Evolutionary conservation across 345 rosid genomes (phyloP), one percentile per base, ranked within the genome.

Genomic region (Bruguiera parviflora): DNA sequence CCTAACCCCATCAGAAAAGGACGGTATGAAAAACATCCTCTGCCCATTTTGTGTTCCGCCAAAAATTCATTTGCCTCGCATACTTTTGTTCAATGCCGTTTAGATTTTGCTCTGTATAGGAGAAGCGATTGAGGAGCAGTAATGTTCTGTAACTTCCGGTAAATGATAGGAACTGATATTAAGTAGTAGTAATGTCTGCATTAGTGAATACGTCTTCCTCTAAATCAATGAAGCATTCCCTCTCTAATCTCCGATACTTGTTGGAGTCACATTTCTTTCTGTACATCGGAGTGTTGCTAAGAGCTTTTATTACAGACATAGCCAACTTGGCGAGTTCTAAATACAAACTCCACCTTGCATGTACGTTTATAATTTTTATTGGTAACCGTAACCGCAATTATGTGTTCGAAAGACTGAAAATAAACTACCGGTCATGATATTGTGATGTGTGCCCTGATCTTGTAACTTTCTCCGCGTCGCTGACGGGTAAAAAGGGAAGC

Each of bases 61-160:
- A 11, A 21, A 2, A 15, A 13, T 52, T 27, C 20, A 11, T 53
- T 68, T 37, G 13, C 18, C 51, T 43, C 18, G 20, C 15, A 13
- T 59, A 58, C 55, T 70, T 67, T 68, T 65, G 73, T 29, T 59
- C 55, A 64, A 53, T 65, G 77, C 66, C 66, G 35, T 71, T 31
- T 75, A 67, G 72, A 69, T 73, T 82, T 77, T 73, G 72, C 58
- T 72, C 72, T 86, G 77, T 92, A 84, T 78, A 83, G 88, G 33
- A 58, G 79, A 72, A 75, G 71, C 66, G 79, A 66, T 63, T 60
- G 67, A 70, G 75, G 72, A 64, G 71, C 18, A 79, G 65, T 31
- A 74, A 69, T 74, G 73, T 70, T 67, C 35, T 71, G 83, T 59
- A 73, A 72, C 76, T 24, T 66, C 77, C 74, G 22, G 58, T 51